Percentiles rank a stretch among this genome's conserved stretches.
Evolutionary conservation across 2,329 filamentous ascomycete genomes (phyloP).

Genomic region (Blumeriella jaapii): DNA sequence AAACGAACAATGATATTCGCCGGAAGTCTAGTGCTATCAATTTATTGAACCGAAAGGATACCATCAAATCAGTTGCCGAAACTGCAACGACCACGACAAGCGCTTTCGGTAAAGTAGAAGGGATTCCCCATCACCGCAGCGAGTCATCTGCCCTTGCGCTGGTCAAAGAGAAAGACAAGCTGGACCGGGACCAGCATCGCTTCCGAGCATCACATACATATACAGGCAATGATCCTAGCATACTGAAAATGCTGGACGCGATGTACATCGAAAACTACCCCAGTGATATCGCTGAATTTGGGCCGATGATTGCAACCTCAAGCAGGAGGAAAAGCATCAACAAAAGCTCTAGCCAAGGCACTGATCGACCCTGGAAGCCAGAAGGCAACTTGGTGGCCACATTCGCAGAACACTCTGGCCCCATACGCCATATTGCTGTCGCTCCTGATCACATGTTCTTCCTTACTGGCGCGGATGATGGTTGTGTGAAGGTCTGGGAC

Average conservation of each 20-base stretch:
- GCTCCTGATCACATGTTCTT: constrained; percentile 93
- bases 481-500: constrained; percentile 88
- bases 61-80: constrained; percentile 49
- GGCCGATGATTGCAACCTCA: constrained; percentile 65
- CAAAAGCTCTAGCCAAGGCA: constrained; percentile 21
- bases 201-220: constrained; percentile 69
- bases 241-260: constrained; percentile 64
- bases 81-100: constrained; percentile 52
- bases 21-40: constrained; percentile 51
- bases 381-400: constrained; percentile 75
- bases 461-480: constrained; percentile 84
- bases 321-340: constrained; percentile 41
- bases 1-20: constrained; percentile 35
- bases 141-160: constrained; percentile 29
- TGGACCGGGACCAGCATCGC: constrained; percentile 31
- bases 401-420: constrained; percentile 75
- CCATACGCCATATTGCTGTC: constrained; percentile 70
- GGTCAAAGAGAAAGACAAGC: constrained; percentile 27
- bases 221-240: constrained; percentile 61
- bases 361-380: constrained; percentile 64
- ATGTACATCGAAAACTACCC: constrained; percentile 69
- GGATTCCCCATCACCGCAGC: constrained; percentile 26
- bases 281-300: constrained; percentile 57
- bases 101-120: constrained; percentile 53
- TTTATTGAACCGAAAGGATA: constrained; percentile 45